Base-by-base conservation (phyloP, 2,329 filamentous ascomycete genomes). In the Juglanconis sp. region DNA sequence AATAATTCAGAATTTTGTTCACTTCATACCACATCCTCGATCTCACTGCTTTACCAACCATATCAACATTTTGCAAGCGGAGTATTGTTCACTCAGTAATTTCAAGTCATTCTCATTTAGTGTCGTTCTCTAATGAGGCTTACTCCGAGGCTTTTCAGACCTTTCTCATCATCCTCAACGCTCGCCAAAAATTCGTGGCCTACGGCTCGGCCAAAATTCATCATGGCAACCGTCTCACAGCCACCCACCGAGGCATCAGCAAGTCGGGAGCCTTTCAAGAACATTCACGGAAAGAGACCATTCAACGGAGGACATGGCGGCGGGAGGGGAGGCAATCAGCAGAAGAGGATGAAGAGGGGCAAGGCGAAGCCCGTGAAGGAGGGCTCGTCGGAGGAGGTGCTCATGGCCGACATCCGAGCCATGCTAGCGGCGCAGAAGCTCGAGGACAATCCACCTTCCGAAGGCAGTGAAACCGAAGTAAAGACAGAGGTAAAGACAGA, bases 321-420 rank as follows among this genome's bases (percentile, higher is more conserved):
- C 0, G 47, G 32, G 15, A 44, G 31, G 15, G 62, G 55, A 13
- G 38, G 38, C 2, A 38, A 7, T 11, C 47, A 77, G 65, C 70
- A 75, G 56, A 82, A 82, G 67, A 84, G 83, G 72, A 79, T 78
- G 44, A 86, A 84, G 78, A 80, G 81, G 59, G 81, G 85, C 68
- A 80, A 80, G 64, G 82, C 83, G 65, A 87, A 76, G 65, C 65
- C 72, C 1, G 64, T 82, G 63, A 83, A 82, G 47, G 83, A 83
- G 63, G 87, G 85, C 8, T 85, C 86, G 0, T 78, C 79, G 24
- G 88, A 91, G 62, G 86, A 91, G 68, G 85, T 91, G 51, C 77
- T 92, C 50, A 76, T 82, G 53, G 73, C 80, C 53, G 89, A 92
- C 69, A 79, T 92, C 51, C 76, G 84, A 55, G 77, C 78, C 3